These are phyloP conservation scores for Botrytis byssoidea DNA, from an alignment of 2,329 filamentous ascomycete species.

Conservation along the genomic window DNA sequence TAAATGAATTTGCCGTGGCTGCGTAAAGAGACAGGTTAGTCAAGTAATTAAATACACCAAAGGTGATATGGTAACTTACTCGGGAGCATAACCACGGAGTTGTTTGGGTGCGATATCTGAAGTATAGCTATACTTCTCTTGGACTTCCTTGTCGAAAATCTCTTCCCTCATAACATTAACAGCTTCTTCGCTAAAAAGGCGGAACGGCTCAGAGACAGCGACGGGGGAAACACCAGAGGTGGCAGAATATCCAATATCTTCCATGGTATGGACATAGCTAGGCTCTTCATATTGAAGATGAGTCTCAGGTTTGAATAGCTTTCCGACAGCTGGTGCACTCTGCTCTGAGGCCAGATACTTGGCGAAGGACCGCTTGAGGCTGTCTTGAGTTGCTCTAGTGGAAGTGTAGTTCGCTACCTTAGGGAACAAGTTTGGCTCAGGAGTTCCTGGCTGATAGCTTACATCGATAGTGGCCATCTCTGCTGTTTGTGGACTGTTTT, in stretches of 20 bases:
- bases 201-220: slow-evolving; percentile 64
- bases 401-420: slow-evolving; percentile 34
- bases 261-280: slow-evolving; percentile 56
- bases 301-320: slow-evolving; percentile 52
- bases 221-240: slow-evolving; percentile 58
- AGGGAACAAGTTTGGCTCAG: slow-evolving; percentile 30
- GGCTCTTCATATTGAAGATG: slow-evolving; percentile 55
- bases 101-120: slow-evolving; percentile 59
- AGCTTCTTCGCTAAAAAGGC: slow-evolving; percentile 60
- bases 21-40: slow-evolving; percentile 22
- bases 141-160: slow-evolving; percentile 57
- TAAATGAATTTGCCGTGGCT: slow-evolving; percentile 65
- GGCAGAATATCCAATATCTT: slow-evolving; percentile 56
- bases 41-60: background rate
- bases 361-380: slow-evolving; percentile 37
- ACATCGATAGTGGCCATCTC: slow-evolving; percentile 35
- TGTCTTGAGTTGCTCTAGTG: slow-evolving; percentile 35
- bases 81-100: slow-evolving; percentile 53
- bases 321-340: slow-evolving; percentile 31
- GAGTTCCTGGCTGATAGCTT: slow-evolving; percentile 29
- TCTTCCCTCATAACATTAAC: slow-evolving; percentile 61
- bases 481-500: background rate
- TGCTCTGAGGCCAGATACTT: slow-evolving; percentile 38
- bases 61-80: slow-evolving; percentile 45
- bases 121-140: slow-evolving; percentile 55